Evolutionary conservation across 73 alveolate species (phyloP).

Genomic region (Paramecium sexaurelia): DNA sequence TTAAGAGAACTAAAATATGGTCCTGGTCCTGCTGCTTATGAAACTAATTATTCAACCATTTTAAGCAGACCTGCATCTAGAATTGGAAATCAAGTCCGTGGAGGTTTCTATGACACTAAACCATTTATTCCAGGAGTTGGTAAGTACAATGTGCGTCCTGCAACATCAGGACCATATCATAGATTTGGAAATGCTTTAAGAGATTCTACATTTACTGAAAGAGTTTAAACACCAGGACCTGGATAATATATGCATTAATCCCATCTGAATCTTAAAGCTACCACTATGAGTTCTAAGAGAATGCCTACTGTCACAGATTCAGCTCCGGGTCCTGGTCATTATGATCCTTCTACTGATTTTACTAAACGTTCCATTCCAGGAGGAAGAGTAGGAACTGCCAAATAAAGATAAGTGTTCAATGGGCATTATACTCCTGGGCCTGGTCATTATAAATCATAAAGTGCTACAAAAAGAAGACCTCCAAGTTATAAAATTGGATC

Average conservation of each 20-base stretch:
- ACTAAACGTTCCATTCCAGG: constrained; percentile 14
- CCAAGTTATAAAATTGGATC: constrained; percentile 26
- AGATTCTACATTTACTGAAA: not conserved
- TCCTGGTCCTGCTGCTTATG: constrained; percentile 61
- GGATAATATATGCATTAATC: constrained; percentile 45
- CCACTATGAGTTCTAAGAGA: constrained; percentile 28
- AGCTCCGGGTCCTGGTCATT: constrained; percentile 49
- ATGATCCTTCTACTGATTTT: constrained; percentile 44
- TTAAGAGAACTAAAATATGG: constrained; percentile 39
- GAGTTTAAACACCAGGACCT: constrained; percentile 37
- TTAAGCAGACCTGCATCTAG: constrained; percentile 25
- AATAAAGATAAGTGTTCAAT: not conserved
- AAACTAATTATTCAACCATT: constrained; percentile 43
- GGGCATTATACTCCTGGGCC: constrained; percentile 32
- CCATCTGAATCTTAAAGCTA: not conserved
- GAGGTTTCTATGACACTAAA: constrained; percentile 25
- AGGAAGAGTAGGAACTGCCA: constrained; percentile 34
- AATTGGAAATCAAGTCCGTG: constrained; percentile 23
- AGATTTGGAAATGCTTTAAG: constrained; percentile 37
- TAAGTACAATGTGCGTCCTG: constrained; percentile 36
- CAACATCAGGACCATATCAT: constrained; percentile 55
- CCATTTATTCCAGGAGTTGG: constrained; percentile 55
- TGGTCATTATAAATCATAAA: not conserved
- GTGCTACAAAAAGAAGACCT: constrained; percentile 44
- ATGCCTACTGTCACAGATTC: constrained; percentile 28